These are phyloP conservation scores for Coniella lustricola DNA, from an alignment of 2,329 filamentous ascomycete genomes.

Conservation along the genomic window DNA sequence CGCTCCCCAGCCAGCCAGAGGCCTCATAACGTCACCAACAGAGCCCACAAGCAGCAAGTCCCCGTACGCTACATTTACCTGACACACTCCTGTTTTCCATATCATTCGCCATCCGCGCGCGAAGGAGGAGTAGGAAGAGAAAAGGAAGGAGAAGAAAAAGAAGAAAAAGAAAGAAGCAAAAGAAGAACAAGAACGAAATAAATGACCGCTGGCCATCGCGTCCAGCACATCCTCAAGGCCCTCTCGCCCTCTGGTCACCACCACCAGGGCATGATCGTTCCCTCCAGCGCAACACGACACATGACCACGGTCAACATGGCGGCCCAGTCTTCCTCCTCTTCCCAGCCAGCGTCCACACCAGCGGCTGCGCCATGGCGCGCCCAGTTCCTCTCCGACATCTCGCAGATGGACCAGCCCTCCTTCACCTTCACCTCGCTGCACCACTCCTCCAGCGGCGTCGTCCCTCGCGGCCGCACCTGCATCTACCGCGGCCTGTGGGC, in stretches of 20 bases:
- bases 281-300: constrained; percentile 2
- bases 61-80: neutral
- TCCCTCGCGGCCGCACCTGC: constrained; percentile 65
- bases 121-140: too few relatives aligned
- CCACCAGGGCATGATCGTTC: neutral
- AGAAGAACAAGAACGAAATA: neutral
- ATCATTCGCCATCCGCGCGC: too few relatives aligned
- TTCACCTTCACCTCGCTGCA: constrained; percentile 48
- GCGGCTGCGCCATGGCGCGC: constrained; percentile 46
- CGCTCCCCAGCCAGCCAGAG: neutral
- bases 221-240: constrained; percentile 6
- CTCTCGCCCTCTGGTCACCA: neutral
- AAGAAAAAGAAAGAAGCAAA: too few relatives aligned
- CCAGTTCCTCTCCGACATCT: constrained; percentile 44
- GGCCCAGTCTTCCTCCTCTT: constrained; percentile 21
- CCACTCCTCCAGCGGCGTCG: constrained; percentile 28
- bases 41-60: neutral
- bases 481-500: constrained; percentile 83
- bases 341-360: constrained; percentile 7
- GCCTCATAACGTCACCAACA: neutral
- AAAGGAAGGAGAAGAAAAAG: too few relatives aligned
- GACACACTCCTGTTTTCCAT: neutral
- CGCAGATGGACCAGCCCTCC: constrained; percentile 38
- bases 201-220: constrained; percentile 4
- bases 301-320: too few relatives aligned